A percentile compares a stretch with the other conserved stretches of the same genome.
Evolutionary conservation across 177 flowering plant genomes (phyloP).

Genomic region (Vitis hybrid): DNA sequence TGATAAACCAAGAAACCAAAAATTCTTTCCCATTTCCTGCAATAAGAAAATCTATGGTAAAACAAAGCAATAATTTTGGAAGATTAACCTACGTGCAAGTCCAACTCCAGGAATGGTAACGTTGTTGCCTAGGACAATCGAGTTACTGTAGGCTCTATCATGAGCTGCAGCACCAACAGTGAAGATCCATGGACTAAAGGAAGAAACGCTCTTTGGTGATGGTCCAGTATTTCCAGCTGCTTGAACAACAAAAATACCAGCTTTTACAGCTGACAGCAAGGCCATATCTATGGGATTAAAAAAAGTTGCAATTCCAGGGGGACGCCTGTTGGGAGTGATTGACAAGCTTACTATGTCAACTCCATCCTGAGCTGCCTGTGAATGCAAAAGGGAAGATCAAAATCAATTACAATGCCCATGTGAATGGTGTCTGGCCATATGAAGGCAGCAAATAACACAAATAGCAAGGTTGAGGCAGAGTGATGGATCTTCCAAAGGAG

Average conservation of each 20-base stretch:
- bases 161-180: conserved; percentile 96
- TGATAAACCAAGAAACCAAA: neutral
- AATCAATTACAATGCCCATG: neutral
- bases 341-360: conserved; percentile 92
- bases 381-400: conserved; percentile 13
- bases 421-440: neutral
- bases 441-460: neutral
- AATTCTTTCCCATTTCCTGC: neutral
- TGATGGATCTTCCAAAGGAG: neutral
- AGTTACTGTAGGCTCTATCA: conserved; percentile 75
- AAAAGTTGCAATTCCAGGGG: conserved; percentile 93
- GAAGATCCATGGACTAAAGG: conserved; percentile 99
- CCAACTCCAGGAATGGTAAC: conserved; percentile 82
- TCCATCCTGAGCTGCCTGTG: conserved; percentile 98
- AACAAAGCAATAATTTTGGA: conserved; percentile 1
- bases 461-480: neutral
- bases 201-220: conserved; percentile 81
- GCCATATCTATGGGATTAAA: conserved; percentile 99
- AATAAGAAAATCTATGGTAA: neutral
- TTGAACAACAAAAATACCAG: conserved; percentile 96
- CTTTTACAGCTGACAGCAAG: conserved; percentile 82
- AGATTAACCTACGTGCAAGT: conserved; percentile 75
- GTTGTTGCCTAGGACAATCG: conserved; percentile 75
- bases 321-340: conserved; percentile 95
- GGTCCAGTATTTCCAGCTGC: conserved; percentile 99